These are phyloP conservation scores for Phaeoacremonium minimum DNA, from an alignment of 2,329 filamentous ascomycete genomes.

Conservation along the genomic window DNA sequence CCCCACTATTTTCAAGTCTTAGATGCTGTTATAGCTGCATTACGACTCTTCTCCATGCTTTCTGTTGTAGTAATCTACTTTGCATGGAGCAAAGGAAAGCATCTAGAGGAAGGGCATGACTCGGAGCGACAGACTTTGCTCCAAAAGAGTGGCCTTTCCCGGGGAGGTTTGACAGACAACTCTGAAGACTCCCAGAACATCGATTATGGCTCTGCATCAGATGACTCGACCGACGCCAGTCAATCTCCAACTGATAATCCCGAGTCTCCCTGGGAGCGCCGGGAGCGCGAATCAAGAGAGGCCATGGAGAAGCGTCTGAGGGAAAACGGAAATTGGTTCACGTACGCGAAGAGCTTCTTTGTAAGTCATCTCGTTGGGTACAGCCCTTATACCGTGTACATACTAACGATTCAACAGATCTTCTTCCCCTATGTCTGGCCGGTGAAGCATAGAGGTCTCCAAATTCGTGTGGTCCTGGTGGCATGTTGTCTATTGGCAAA, in stretches of 20 bases:
- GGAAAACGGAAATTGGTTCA: constrained; percentile 71
- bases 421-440: constrained; percentile 81
- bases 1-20: constrained; percentile 2
- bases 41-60: constrained; percentile 20
- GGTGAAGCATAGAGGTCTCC: constrained; percentile 58
- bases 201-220: constrained; percentile 7
- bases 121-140: constrained; percentile 57
- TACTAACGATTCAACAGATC: constrained; percentile 39
- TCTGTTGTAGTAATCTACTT: constrained; percentile 23
- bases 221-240: constrained; percentile 7
- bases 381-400: not conserved
- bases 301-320: constrained; percentile 65
- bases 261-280: constrained; percentile 52
- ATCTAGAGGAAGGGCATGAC: constrained; percentile 30
- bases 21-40: constrained; percentile 11
- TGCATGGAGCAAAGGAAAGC: constrained; percentile 10
- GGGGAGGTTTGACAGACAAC: constrained; percentile 12
- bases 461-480: constrained; percentile 64
- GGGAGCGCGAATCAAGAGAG: constrained; percentile 48
- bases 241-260: constrained; percentile 25
- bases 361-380: constrained; percentile 24
- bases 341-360: constrained; percentile 70
- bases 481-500: constrained; percentile 63
- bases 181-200: constrained; percentile 12
- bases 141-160: constrained; percentile 28